phyloP scores from a whole-genome alignment of 2,329 filamentous ascomycete genomes.

The Helotiales sp. region DNA sequence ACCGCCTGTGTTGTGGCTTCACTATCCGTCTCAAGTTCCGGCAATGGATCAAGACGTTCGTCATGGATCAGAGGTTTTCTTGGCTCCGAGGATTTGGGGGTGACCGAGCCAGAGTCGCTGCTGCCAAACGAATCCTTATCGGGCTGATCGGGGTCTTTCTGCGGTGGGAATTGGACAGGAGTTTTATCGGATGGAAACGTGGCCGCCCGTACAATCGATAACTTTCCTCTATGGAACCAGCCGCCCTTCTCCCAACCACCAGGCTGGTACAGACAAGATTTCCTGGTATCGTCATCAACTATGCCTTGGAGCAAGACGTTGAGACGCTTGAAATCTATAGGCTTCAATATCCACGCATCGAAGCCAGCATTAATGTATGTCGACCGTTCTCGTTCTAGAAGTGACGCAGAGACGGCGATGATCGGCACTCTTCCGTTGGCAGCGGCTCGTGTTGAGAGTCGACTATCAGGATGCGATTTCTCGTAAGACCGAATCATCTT shows the following conservation, averaged over 20 bases:
- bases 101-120: constrained; percentile 16
- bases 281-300: constrained; percentile 56
- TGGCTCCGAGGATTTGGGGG: background rate
- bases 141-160: background rate
- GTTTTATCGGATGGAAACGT: constrained; percentile 14
- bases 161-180: constrained; percentile 7
- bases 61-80: background rate
- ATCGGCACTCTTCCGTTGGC: constrained; percentile 72
- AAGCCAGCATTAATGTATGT: constrained; percentile 78
- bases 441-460: constrained; percentile 58
- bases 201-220: constrained; percentile 1
- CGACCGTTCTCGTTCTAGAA: constrained; percentile 68
- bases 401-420: constrained; percentile 83
- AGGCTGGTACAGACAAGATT: constrained; percentile 64
- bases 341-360: constrained; percentile 89
- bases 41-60: background rate
- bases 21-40: background rate
- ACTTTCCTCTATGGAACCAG: constrained; percentile 59
- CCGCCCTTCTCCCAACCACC: constrained; percentile 85
- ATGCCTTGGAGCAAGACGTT: constrained; percentile 70
- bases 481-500: constrained; percentile 81
- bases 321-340: constrained; percentile 77
- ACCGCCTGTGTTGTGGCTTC: background rate
- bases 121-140: constrained; percentile 9
- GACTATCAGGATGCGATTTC: constrained; percentile 46